Conservation (phyloP, 345 rosid genomes). For the Punica granatum region DNA sequence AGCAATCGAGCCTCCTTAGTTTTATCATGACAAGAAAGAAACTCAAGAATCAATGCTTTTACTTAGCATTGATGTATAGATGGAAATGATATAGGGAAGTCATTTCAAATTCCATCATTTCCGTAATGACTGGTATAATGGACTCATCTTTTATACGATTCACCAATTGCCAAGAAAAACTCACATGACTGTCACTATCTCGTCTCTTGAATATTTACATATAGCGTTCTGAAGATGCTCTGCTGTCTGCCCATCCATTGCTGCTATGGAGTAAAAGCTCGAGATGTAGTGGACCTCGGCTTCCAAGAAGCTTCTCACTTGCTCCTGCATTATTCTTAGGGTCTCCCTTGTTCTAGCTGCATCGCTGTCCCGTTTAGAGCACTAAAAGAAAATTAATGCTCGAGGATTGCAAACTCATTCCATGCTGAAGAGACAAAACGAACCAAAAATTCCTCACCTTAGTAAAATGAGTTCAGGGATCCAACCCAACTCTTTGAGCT, state of each 20-base stretch:
- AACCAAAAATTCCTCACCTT: conserved; percentile 33
- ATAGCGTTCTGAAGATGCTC: conserved; percentile 68
- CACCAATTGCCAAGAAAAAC: conserved; percentile 14
- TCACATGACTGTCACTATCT: conserved; percentile 72
- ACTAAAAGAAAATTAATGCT: background rate
- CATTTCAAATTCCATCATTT: background rate
- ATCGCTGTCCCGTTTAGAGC: conserved; percentile 37
- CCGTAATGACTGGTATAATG: background rate
- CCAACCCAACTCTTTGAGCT: conserved; percentile 77
- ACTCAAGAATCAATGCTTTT: background rate
- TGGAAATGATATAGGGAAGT: background rate
- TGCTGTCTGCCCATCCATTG: conserved; percentile 98
- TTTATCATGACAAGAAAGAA: background rate
- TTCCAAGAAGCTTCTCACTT: conserved; percentile 50
- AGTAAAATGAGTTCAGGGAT: conserved; percentile 78
- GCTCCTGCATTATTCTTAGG: conserved; percentile 80
- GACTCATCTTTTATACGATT: background rate
- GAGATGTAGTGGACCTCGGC: conserved; percentile 79
- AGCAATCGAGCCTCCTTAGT: background rate
- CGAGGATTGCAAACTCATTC: background rate
- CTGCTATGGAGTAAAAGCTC: conserved; percentile 91
- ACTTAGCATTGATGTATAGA: background rate
- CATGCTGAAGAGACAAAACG: background rate
- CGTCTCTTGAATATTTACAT: conserved; percentile 59
- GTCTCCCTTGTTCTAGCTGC: conserved; percentile 77